These are phyloP conservation scores for Aureobasidium zeae DNA, from an alignment of 2,329 filamentous ascomycete genomes.

Conservation along the genomic window DNA sequence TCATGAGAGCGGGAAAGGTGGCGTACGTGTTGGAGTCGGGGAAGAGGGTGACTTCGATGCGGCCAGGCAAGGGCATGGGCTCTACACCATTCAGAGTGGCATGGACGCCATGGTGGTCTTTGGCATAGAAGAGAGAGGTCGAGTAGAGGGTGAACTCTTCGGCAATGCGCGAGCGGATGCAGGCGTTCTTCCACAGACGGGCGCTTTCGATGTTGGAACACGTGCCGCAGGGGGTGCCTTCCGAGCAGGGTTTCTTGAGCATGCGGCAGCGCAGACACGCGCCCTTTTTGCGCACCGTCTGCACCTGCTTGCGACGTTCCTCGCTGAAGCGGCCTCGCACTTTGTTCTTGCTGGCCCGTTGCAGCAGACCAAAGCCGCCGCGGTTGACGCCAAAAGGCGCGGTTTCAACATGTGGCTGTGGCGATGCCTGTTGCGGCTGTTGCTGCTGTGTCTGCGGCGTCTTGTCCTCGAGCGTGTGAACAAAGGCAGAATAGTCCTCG, in stretches of 20 bases:
- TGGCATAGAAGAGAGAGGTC: constrained; percentile 42
- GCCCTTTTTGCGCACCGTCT: constrained; percentile 50
- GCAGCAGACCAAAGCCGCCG: constrained; percentile 17
- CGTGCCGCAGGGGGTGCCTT: constrained; percentile 50
- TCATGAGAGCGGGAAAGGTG: constrained; percentile 32
- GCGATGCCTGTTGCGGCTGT: not conserved
- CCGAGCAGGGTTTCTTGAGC: constrained; percentile 56
- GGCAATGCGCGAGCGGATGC: constrained; percentile 48
- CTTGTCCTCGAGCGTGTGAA: constrained; percentile 5
- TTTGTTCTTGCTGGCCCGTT: constrained; percentile 35
- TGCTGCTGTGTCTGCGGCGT: not conserved
- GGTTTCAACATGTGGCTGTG: constrained; percentile 22
- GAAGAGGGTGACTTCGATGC: constrained; percentile 46
- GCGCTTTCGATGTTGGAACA: constrained; percentile 52
- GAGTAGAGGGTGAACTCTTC: constrained; percentile 51
- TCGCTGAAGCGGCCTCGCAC: constrained; percentile 49
- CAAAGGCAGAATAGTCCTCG: constrained; percentile 12
- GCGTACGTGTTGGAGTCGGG: constrained; percentile 30
- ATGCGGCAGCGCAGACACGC: constrained; percentile 55
- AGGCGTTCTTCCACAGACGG: constrained; percentile 52
- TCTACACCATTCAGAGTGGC: constrained; percentile 40
- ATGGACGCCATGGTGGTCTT: constrained; percentile 44
- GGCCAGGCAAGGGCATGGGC: constrained; percentile 40
- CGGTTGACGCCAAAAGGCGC: constrained; percentile 28
- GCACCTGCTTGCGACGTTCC: constrained; percentile 48